Conservation (phyloP, 202 grass and related monocot genomes). For the Setaria viridis region DNA sequence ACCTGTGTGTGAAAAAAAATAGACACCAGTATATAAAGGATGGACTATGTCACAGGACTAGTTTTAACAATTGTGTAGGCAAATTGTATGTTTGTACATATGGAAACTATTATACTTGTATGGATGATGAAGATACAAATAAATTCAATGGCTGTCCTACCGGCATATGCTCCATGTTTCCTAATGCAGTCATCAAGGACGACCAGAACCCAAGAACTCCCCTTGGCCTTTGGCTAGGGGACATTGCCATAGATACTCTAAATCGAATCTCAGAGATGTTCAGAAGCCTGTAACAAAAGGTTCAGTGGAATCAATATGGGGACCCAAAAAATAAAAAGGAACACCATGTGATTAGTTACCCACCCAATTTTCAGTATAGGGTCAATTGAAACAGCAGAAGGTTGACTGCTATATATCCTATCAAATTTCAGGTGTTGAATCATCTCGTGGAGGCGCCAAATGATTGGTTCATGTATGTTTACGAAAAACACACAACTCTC, state of each 20-base stretch:
- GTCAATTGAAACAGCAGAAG: conserved; percentile 93
- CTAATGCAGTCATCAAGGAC: conserved; percentile 97
- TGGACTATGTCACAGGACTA: neutral
- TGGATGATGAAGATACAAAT: conserved; percentile 20
- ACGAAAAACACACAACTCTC: conserved; percentile 90
- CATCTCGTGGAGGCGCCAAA: conserved; percentile 97
- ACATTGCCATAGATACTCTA: conserved; percentile 98
- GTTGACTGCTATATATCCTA: conserved; percentile 68
- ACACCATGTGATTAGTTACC: conserved; percentile 14
- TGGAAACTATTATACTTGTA: conserved; percentile 26
- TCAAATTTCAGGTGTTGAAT: conserved; percentile 84
- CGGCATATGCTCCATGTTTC: conserved; percentile 99
- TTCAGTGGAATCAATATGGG: conserved; percentile 25
- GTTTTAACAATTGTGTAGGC: neutral
- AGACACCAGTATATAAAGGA: neutral
- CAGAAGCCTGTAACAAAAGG: conserved; percentile 65
- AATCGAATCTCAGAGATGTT: conserved; percentile 96
- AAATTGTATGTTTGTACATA: conserved; percentile 17
- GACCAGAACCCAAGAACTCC: conserved; percentile 99
- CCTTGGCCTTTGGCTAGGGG: conserved; percentile 91
- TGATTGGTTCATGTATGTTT: conserved; percentile 94
- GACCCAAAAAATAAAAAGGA: neutral
- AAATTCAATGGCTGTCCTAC: conserved; percentile 50
- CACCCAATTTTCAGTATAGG: conserved; percentile 97
- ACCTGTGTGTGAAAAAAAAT: conserved; percentile 60